Evolutionary conservation across 108 stramenopile genomes (phyloP), one percentile per base, ranked within the genome.

Genomic region (Cyclotella choctawhatcheeana): DNA sequence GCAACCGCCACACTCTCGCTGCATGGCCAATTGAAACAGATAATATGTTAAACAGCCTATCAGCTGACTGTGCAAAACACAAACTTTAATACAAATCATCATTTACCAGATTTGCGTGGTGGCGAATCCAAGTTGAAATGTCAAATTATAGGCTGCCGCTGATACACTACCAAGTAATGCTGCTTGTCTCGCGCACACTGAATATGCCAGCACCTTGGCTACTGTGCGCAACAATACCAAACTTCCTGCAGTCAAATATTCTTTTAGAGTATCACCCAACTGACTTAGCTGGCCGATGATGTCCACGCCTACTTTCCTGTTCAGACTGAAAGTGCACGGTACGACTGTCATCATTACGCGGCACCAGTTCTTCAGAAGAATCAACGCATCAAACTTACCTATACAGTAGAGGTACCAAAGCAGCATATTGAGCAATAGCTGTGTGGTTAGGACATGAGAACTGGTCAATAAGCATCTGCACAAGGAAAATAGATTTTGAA

Each of bases 81-180:
- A n/a, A n/a, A n/a, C n/a, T n/a, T n/a, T n/a, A n/a, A n/a, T n/a
- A n/a, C n/a, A n/a, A n/a, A n/a, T n/a, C n/a, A n/a, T n/a, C n/a
- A n/a, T n/a, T n/a, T n/a, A n/a, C n/a, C n/a, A 96, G 18, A 96
- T 87, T 80, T 97, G 97, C 16, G 97, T 96, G 8, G 94, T 96
- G 0, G 95, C 97, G 70, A 96, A 93, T 24, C 97, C 97, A 6
- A 97, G 68, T 77, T 96, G 93, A 67, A 97, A 97, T 0, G 93
- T 94, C 0, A 97, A 77, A 65, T 93, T 93, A 84, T 97, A 95
- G 0, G 93, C 95, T 8, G 97, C 97, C n/a, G 93, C 92, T 17
- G 86, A 78, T 2, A 95, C 87, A 10, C 93, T 62, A 1, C 97
- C 97, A 44, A 96, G 81, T 34, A 89, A 33, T 10, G 95, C 95